phyloP scores from a whole-genome alignment of 176 grass and related monocot genomes.

The Avena insularis region DNA sequence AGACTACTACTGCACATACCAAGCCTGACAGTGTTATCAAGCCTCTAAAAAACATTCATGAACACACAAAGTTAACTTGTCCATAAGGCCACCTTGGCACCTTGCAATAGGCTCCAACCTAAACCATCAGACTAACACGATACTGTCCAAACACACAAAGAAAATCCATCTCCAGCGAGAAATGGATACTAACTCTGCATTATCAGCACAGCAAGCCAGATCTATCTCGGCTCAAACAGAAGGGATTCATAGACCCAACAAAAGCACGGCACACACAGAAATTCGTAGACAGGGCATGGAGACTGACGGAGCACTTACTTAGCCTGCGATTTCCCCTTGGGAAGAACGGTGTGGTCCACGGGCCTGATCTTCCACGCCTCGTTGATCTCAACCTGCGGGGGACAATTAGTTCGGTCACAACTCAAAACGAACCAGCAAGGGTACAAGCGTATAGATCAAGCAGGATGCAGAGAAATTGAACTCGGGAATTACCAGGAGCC shows the following conservation, averaged over 20 bases:
- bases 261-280: conserved; percentile 4
- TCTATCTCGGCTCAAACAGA: background rate
- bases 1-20: background rate
- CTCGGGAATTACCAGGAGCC: conserved; percentile 61
- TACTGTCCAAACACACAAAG: background rate
- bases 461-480: background rate
- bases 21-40: conserved; percentile 20
- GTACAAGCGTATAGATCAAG: background rate
- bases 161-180: background rate
- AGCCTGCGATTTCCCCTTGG: conserved; percentile 82
- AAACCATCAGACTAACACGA: conserved; percentile 39
- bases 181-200: background rate
- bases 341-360: conserved; percentile 59
- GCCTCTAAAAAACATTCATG: conserved; percentile 23
- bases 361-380: conserved; percentile 66
- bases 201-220: background rate
- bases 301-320: conserved; percentile 57
- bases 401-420: conserved; percentile 3
- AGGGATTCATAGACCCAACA: background rate
- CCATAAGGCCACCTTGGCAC: background rate
- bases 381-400: conserved; percentile 70
- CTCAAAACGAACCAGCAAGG: background rate
- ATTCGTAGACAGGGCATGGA: conserved; percentile 1
- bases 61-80: background rate
- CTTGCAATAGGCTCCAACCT: background rate